Conservation (phyloP, 805 yeast species). For the Lachancea thermotolerans region DNA sequence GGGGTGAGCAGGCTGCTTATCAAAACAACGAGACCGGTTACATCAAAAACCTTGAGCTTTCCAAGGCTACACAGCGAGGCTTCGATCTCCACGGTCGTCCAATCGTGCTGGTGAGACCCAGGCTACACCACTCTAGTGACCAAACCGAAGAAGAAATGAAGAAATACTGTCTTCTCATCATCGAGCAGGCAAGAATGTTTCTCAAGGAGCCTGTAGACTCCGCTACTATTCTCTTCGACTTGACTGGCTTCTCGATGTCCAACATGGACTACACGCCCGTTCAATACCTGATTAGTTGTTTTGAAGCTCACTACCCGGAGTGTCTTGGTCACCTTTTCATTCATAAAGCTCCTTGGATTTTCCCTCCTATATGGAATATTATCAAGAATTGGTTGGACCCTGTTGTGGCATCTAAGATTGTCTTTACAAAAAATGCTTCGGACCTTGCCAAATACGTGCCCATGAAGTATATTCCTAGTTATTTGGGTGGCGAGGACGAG, state of each 20-base stretch:
- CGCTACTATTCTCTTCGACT: constrained; percentile 78
- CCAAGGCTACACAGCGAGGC: constrained; percentile 73
- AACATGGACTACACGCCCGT: constrained; percentile 93
- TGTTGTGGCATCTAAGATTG: constrained; percentile 86
- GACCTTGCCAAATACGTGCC: constrained; percentile 65
- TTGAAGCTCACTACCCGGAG: constrained; percentile 97
- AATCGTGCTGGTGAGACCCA: constrained; percentile 72
- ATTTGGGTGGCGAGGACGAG: constrained; percentile 67
- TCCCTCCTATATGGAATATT: constrained; percentile 89
- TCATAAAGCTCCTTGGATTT: constrained; percentile 96
- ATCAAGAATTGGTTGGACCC: constrained; percentile 95
- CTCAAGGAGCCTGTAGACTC: constrained; percentile 71
- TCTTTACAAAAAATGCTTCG: constrained; percentile 63
- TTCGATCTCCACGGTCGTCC: constrained; percentile 70
- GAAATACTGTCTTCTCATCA: constrained; percentile 62
- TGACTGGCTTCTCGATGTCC: constrained; percentile 76
- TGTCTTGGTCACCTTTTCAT: constrained; percentile 76
- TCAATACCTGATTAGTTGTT: constrained; percentile 78
- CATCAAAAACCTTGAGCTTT: constrained; percentile 40
- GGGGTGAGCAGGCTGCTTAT: constrained; percentile 64
- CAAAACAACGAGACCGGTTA: constrained; percentile 39
- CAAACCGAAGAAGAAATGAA: constrained; percentile 69
- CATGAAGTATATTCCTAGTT: constrained; percentile 52
- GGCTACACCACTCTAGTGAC: constrained; percentile 61
- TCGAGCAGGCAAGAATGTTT: constrained; percentile 76